Conservation (phyloP, 2,329 filamentous ascomycete species). For the Fusarium protoensiforme region DNA sequence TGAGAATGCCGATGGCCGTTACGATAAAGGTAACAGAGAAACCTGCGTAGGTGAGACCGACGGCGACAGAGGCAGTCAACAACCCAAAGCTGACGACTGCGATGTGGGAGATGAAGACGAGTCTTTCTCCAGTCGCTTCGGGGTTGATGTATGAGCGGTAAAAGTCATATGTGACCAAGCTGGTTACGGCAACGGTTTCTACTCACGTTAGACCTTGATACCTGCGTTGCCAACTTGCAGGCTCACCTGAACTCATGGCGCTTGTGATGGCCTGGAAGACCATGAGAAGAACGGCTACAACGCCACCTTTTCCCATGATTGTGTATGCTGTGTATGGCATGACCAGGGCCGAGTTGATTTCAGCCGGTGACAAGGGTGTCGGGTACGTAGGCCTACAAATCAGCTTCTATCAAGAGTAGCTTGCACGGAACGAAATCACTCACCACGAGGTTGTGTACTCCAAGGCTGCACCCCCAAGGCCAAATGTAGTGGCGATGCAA, state of each 20-base stretch:
- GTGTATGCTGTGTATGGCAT: background rate
- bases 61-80: background rate
- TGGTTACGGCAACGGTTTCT: background rate
- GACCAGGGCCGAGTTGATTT: background rate
- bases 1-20: background rate
- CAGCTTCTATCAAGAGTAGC: background rate
- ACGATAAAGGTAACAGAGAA: background rate
- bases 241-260: background rate
- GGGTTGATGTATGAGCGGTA: background rate
- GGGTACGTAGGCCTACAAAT: background rate
- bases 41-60: background rate
- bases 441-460: background rate
- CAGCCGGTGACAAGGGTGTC: background rate
- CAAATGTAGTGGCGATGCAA: background rate
- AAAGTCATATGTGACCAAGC: background rate
- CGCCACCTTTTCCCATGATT: background rate
- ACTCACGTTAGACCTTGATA: background rate
- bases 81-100: background rate
- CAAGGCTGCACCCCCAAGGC: background rate
- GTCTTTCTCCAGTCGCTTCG: background rate
- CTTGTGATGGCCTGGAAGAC: background rate
- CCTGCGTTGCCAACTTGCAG: fast-evolving
- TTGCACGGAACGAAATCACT: background rate
- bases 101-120: background rate
- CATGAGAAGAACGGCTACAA: background rate